Evolutionary conservation across 2,329 filamentous ascomycete genomes (phyloP).

Genomic region (Ilyonectria destructans): DNA sequence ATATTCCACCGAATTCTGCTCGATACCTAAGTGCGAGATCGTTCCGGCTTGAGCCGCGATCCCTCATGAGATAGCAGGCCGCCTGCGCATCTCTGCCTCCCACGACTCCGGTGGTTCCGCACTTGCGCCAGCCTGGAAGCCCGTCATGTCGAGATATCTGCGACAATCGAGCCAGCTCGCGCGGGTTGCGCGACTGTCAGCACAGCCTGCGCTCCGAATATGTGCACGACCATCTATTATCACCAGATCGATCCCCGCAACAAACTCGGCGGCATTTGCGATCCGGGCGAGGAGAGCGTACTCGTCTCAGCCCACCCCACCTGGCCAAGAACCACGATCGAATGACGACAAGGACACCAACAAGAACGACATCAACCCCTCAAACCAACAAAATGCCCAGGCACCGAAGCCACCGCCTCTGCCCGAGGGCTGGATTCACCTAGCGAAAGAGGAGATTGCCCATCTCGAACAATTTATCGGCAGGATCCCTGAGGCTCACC

Average conservation of each 20-base stretch:
- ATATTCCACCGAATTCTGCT: constrained; percentile 31
- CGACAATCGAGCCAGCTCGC: constrained; percentile 78
- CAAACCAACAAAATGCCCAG: constrained; percentile 41
- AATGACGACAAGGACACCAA: constrained; percentile 49
- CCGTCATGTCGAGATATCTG: constrained; percentile 76
- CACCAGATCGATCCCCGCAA: constrained; percentile 51
- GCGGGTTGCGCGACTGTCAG: constrained; percentile 72
- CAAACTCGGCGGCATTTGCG: constrained; percentile 47
- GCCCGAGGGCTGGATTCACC: constrained; percentile 64
- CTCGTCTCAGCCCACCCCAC: constrained; percentile 58
- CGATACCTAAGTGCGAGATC: constrained; percentile 23
- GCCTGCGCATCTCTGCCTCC: constrained; percentile 38
- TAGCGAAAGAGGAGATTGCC: constrained; percentile 64
- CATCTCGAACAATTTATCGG: constrained; percentile 74
- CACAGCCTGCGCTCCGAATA: constrained; percentile 67
- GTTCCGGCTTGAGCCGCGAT: constrained; percentile 41
- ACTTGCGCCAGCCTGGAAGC: constrained; percentile 50
- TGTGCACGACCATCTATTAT: constrained; percentile 56
- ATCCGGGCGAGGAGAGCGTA: constrained; percentile 55
- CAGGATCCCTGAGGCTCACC: constrained; percentile 75
- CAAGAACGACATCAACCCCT: constrained; percentile 36
- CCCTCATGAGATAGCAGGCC: constrained; percentile 55
- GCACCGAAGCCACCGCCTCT: constrained; percentile 54
- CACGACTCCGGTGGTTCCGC: constrained; percentile 55
- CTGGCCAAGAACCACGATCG: constrained; percentile 54